Percentiles rank a stretch among this genome's conserved stretches.
Evolutionary conservation across 768 basidiomycete genomes (phyloP).

Genomic region (Suillus luteus): DNA sequence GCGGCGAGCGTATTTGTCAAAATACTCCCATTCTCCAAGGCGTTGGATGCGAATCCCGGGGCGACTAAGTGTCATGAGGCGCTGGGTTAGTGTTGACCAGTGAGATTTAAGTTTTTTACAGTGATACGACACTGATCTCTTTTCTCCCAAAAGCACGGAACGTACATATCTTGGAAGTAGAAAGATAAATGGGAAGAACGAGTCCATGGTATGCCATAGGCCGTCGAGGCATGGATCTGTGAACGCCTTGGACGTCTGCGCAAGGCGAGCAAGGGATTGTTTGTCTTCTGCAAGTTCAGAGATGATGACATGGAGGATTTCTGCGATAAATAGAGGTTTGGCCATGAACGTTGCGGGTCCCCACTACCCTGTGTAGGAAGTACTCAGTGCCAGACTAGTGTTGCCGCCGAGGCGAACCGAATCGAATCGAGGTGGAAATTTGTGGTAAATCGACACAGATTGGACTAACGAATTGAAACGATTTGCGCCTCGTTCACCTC

Average conservation of each 20-base stretch:
- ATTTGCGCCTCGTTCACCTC: too few species aligned
- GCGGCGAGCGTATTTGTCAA: background rate
- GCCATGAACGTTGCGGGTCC: background rate
- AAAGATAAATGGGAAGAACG: background rate
- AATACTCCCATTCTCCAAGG: background rate
- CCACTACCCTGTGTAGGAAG: too few species aligned
- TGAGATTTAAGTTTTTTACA: background rate
- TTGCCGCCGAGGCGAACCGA: too few species aligned
- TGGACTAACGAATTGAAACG: too few species aligned
- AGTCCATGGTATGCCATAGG: background rate
- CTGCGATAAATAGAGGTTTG: conserved; percentile 12
- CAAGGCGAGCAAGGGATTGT: conserved; percentile 11
- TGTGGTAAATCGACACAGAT: too few species aligned
- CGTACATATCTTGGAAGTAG: background rate
- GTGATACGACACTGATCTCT: background rate
- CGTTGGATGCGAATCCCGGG: background rate
- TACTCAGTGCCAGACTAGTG: too few species aligned
- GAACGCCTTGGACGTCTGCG: conserved; percentile 13
- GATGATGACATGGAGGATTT: conserved; percentile 16
- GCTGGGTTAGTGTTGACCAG: background rate
- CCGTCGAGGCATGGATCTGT: background rate
- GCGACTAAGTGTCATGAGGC: background rate
- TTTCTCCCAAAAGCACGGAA: background rate
- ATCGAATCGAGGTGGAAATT: too few species aligned
- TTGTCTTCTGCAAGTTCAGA: conserved; percentile 14